These are phyloP conservation scores for Euptelea pleiosperma DNA, from an alignment of 164 flowering plant species.

Conservation along the genomic window DNA sequence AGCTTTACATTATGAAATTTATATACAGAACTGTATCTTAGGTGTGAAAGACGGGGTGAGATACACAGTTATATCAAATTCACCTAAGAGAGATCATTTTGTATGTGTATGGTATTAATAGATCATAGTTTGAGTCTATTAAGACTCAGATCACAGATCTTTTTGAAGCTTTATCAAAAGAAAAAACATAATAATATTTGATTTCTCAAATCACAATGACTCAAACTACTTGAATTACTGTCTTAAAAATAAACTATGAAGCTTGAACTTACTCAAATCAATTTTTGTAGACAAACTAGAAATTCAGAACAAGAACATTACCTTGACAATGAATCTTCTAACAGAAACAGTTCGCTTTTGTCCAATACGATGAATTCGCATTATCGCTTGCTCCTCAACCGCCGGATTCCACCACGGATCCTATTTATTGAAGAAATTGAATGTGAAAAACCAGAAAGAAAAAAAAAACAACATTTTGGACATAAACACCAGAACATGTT, in stretches of 20 bases:
- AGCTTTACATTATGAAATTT: too few species aligned
- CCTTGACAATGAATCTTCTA: constrained; percentile 78
- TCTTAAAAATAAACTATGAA: background rate
- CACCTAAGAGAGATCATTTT: too few species aligned
- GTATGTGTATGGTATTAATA: too few species aligned
- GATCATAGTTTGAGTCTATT: too few species aligned
- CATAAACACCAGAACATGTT: background rate
- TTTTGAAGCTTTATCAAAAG: too few species aligned
- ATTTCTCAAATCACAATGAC: background rate
- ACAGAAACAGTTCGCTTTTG: constrained; percentile 63
- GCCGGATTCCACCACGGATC: constrained; percentile 99
- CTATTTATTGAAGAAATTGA: constrained; percentile 24
- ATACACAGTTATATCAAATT: too few species aligned
- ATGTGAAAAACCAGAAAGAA: background rate
- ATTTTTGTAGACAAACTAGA: background rate
- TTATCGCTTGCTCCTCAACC: constrained; percentile 88
- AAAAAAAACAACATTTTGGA: background rate
- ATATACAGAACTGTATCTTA: too few species aligned
- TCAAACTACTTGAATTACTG: too few species aligned
- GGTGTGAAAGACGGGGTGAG: too few species aligned
- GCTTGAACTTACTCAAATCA: background rate
- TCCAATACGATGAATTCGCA: constrained; percentile 84
- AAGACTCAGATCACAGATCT: too few species aligned
- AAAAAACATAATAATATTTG: too few species aligned
- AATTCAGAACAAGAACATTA: background rate